These are phyloP conservation scores for Solanum corneliomulleri DNA, from an alignment of 257 asterid species.

Conservation along the genomic window DNA sequence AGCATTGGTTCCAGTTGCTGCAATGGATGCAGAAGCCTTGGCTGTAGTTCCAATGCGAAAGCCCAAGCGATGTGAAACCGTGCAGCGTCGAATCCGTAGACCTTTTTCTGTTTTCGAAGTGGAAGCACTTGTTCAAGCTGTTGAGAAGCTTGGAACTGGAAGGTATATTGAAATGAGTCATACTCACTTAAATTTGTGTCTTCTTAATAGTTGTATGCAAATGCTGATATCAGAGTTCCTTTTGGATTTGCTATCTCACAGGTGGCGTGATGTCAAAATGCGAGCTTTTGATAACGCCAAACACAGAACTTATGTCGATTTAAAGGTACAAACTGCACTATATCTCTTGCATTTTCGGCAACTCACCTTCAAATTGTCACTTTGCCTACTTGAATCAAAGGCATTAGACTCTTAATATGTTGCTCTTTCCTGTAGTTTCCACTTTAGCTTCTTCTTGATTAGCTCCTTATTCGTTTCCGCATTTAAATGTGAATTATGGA, in stretches of 20 bases:
- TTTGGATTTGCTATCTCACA: background rate
- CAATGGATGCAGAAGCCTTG: slow-evolving; percentile 31
- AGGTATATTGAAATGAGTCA: slow-evolving; percentile 4
- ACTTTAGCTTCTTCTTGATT: background rate
- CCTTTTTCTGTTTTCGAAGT: slow-evolving; percentile 76
- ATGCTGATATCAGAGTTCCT: background rate
- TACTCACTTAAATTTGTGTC: background rate
- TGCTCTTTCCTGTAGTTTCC: background rate
- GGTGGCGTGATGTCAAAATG: slow-evolving; percentile 18
- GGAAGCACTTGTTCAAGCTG: slow-evolving; percentile 66
- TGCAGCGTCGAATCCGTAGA: slow-evolving; percentile 61
- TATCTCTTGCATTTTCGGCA: background rate
- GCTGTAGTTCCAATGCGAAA: slow-evolving; percentile 46
- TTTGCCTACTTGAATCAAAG: background rate
- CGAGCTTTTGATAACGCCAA: slow-evolving; percentile 16
- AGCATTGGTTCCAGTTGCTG: slow-evolving; percentile 40
- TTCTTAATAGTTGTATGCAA: background rate
- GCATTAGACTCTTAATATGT: background rate
- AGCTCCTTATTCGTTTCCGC: background rate
- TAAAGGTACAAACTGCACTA: slow-evolving; percentile 2
- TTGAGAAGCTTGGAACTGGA: slow-evolving; percentile 34
- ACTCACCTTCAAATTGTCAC: background rate
- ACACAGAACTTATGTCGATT: slow-evolving; percentile 18
- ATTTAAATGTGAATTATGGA: background rate
- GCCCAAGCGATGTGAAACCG: slow-evolving; percentile 48